A percentile compares a stretch with the other conserved stretches of the same genome.
These are phyloP conservation scores for Cladosporium colombiae DNA, from an alignment of 2,329 filamentous ascomycete genomes.

Conservation along the genomic window DNA sequence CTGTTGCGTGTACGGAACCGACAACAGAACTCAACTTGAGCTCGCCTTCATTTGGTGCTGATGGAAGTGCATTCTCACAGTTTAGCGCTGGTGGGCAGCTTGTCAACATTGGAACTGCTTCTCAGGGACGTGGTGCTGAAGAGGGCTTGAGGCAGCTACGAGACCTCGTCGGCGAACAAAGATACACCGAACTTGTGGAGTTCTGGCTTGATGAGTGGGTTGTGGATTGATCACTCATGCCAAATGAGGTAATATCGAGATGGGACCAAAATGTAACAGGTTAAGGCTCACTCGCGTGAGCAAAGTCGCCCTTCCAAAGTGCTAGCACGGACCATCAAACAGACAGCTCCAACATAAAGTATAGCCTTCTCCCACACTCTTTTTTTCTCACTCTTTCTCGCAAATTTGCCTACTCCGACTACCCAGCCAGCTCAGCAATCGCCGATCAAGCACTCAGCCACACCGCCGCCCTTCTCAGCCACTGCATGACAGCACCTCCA, in stretches of 20 bases:
- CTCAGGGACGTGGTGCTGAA: slow-evolving; percentile 28
- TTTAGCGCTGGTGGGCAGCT: slow-evolving; percentile 28
- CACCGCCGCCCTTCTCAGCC: not conserved
- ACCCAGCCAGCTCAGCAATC: not conserved
- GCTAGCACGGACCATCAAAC: not conserved
- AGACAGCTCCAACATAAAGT: not conserved
- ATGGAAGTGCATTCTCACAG: not conserved
- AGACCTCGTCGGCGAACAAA: slow-evolving; percentile 38
- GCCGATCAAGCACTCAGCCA: not conserved
- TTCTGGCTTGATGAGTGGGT: slow-evolving; percentile 42
- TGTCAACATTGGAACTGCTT: slow-evolving; percentile 22
- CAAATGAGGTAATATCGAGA: not conserved
- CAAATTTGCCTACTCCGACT: not conserved
- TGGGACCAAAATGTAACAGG: not conserved
- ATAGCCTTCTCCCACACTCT: not conserved
- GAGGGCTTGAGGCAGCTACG: slow-evolving; percentile 29
- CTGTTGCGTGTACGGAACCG: slow-evolving; percentile 22
- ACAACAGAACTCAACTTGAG: slow-evolving; percentile 17
- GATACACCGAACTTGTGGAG: slow-evolving; percentile 36
- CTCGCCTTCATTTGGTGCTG: slow-evolving; percentile 13
- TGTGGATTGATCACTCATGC: slow-evolving; percentile 27
- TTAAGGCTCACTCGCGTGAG: not conserved
- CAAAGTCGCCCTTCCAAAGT: not conserved
- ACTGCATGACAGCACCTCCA: not conserved
- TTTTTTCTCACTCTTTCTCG: not conserved